Base-by-base conservation (phyloP, 106 monocot genomes). In the Amphibolis antarctica region DNA sequence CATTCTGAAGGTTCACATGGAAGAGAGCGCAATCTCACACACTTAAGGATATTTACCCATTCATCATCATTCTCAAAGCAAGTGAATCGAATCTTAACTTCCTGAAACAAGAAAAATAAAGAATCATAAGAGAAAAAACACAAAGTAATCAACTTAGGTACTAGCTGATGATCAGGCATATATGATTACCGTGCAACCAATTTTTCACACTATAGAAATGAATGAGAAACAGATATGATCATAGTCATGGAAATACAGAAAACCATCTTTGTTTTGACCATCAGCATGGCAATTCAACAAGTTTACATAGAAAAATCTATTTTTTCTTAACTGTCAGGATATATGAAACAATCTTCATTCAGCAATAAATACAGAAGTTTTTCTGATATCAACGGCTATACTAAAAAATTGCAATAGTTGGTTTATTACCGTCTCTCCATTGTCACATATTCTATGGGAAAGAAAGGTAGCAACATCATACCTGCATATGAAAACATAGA, bases 381-480 rank as follows among this genome's bases (percentile, higher is more conserved):
- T 28, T 57, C 4, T 28, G 15, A 57, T 7, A 42, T 18, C 19
- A 44, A 44, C 21, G 11, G 43, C 9, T 42, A 18, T 46, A 25
- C 10, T 22, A 46, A 46, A 23, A 10, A 4, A 46, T 46, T 21
- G 42, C 11, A 42, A 42, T 22, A 19, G 60, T 5, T 43, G 10
- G 60, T 36, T 13, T 19, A 42, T 61, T 61, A 98, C 98, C 75
- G 87, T 87, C 71, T 98, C 87, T 54, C 87, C 79, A 20, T 82
- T 77, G 57, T 98, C 98, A 68, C 73, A 77, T 72, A 82, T 70
- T 74, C 91, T 85, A 65, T 87, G 78, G 0, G 91, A 82, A 57
- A 91, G 74, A 77, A 98, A 91, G 26, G 75, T 74, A 55, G 87
- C 62, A 62, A 98, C 98, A 80, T 98, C 98, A 66, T 98, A 91